phyloP scores from a whole-genome alignment of 257 asterid genomes.

The Lycium barbarum region DNA sequence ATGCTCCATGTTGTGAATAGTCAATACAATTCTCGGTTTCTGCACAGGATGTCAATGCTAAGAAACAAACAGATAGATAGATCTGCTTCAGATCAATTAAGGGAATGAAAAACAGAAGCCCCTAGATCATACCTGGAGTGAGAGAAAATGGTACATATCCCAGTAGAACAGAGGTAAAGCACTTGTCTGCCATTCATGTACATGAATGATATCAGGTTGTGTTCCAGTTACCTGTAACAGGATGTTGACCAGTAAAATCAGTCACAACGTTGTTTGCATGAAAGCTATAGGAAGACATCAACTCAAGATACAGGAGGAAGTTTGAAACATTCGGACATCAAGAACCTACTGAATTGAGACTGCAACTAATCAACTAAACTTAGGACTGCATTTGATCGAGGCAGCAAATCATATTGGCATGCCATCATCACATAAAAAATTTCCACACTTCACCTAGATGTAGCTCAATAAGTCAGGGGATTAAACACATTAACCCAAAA shows the following conservation, averaged over 20 bases:
- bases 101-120: slow-evolving; percentile 11
- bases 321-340: slow-evolving; percentile 21
- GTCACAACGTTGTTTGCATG: slow-evolving; percentile 14
- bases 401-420: slow-evolving; percentile 16
- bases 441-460: background rate
- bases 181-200: slow-evolving; percentile 94
- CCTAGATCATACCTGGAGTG: slow-evolving; percentile 61
- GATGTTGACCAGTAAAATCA: background rate
- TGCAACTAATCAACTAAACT: slow-evolving; percentile 18
- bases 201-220: slow-evolving; percentile 84
- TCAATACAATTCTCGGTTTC: slow-evolving; percentile 85
- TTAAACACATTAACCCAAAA: background rate
- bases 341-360: background rate
- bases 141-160: slow-evolving; percentile 87
- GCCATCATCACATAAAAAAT: background rate
- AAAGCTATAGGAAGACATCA: slow-evolving; percentile 1
- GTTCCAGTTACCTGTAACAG: slow-evolving; percentile 66
- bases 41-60: slow-evolving; percentile 39
- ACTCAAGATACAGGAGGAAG: background rate
- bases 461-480: slow-evolving; percentile 2
- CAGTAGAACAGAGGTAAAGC: slow-evolving; percentile 82
- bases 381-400: background rate
- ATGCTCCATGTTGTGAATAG: slow-evolving; percentile 95
- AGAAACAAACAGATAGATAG: slow-evolving; percentile 4
- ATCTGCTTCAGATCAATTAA: slow-evolving; percentile 12